phyloP scores from a whole-genome alignment of 2,329 filamentous ascomycete species.

The Ophiognomonia clavigignenti-juglandacearum region DNA sequence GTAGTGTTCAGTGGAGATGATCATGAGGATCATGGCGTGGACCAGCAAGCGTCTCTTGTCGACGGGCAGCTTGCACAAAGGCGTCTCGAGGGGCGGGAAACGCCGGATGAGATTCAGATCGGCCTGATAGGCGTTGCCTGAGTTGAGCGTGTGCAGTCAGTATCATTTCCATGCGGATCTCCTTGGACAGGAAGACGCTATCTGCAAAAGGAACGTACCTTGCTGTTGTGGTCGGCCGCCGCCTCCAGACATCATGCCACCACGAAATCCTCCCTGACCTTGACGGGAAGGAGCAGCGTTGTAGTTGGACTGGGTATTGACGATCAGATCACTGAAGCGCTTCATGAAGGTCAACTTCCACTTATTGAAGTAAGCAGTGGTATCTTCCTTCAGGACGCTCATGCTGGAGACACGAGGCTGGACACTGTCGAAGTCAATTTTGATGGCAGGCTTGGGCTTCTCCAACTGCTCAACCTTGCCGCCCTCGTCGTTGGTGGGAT shows the following conservation, averaged over 20 bases:
- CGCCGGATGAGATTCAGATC: conserved; percentile 41
- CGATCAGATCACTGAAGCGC: conserved; percentile 64
- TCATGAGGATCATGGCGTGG: conserved; percentile 65
- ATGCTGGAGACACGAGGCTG: conserved; percentile 28
- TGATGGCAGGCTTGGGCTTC: conserved; percentile 4
- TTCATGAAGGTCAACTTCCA: conserved; percentile 71
- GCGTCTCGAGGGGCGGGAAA: conserved; percentile 57
- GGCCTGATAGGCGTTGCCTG: conserved; percentile 31
- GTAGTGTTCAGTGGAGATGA: conserved; percentile 76
- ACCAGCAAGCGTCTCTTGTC: conserved; percentile 64
- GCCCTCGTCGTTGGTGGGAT: neutral
- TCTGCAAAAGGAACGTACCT: conserved; percentile 4
- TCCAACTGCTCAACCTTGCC: neutral
- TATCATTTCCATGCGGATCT: neutral
- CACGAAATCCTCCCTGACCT: conserved; percentile 22
- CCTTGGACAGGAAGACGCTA: no score
- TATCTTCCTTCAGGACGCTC: conserved; percentile 62
- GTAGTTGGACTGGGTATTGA: conserved; percentile 35
- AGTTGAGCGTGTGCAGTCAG: conserved; percentile 19
- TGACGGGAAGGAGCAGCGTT: conserved; percentile 19
- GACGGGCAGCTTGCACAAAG: conserved; percentile 53
- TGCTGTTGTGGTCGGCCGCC: conserved; percentile 4
- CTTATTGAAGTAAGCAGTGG: conserved; percentile 68
- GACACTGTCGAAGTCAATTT: conserved; percentile 16
- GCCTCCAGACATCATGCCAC: conserved; percentile 19